These are phyloP conservation scores for Pleodorina starrii DNA, from an alignment of 139 green algal genomes.

Conservation along the genomic window DNA sequence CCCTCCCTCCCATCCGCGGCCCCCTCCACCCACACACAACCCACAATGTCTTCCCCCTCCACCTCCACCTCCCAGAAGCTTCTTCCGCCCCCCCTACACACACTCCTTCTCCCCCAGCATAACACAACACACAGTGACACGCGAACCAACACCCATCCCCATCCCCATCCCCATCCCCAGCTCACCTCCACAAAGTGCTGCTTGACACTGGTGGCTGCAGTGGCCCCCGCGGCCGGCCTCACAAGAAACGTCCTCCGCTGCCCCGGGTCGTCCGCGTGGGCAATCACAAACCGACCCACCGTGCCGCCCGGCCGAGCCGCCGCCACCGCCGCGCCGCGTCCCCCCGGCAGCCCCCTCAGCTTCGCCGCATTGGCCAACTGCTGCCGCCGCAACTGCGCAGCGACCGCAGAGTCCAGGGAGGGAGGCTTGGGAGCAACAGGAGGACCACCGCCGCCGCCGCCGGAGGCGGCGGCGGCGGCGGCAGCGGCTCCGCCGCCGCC, in stretches of 20 bases:
- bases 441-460: background rate
- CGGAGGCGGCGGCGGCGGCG: background rate
- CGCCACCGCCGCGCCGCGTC: background rate
- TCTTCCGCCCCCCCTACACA: background rate
- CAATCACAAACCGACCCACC: background rate
- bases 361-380: conserved; percentile 9
- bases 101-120: background rate
- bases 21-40: too few relatives aligned
- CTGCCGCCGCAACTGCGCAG: conserved; percentile 23
- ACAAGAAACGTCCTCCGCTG: conserved; percentile 9
- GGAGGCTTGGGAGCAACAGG: background rate
- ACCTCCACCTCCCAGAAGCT: too few relatives aligned
- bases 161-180: too few relatives aligned
- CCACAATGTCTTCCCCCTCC: too few relatives aligned
- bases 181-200: conserved; percentile 44
- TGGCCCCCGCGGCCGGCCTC: background rate
- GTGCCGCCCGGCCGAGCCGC: background rate
- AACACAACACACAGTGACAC: too few relatives aligned
- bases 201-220: background rate
- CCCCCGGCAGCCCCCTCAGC: background rate
- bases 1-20: too few relatives aligned
- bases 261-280: conserved; percentile 13
- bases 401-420: background rate
- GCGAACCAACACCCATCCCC: too few relatives aligned
- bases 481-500: too few relatives aligned